Evolutionary conservation across 768 basidiomycete genomes (phyloP).

Genomic region (Boletus tylopilopsis): DNA sequence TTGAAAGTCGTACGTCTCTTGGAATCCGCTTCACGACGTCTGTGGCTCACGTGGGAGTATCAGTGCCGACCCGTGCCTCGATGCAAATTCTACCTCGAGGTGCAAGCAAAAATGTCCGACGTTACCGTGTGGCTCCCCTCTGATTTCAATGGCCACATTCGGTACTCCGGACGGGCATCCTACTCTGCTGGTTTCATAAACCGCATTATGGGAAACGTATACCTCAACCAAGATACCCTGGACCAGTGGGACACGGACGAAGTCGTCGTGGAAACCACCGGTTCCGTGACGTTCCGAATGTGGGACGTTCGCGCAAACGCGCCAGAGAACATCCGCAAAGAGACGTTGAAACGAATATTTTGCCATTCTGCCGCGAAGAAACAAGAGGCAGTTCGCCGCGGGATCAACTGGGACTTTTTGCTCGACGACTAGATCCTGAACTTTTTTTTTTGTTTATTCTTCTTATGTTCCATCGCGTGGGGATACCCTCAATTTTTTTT

Average conservation of each 20-base stretch:
- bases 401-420: slow-evolving; percentile 77
- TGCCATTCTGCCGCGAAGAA: slow-evolving; percentile 53
- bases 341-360: slow-evolving; percentile 62
- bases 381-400: slow-evolving; percentile 39
- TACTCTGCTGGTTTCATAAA: slow-evolving; percentile 76
- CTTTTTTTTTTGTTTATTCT: background rate
- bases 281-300: slow-evolving; percentile 67
- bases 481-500: slow-evolving; percentile 3
- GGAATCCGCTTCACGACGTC: no score
- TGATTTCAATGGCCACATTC: slow-evolving; percentile 70
- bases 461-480: slow-evolving; percentile 6
- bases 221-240: slow-evolving; percentile 40
- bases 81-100: slow-evolving; percentile 59
- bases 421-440: slow-evolving; percentile 52
- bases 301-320: slow-evolving; percentile 69
- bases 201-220: slow-evolving; percentile 54
- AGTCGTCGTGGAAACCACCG: slow-evolving; percentile 58
- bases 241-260: slow-evolving; percentile 49
- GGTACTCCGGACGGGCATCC: slow-evolving; percentile 44
- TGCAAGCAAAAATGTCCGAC: slow-evolving; percentile 62
- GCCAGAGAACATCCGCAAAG: slow-evolving; percentile 60
- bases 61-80: slow-evolving; percentile 57
- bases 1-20: slow-evolving; percentile 65
- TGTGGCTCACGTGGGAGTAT: slow-evolving; percentile 2
- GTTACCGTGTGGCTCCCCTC: slow-evolving; percentile 77